A percentile compares a stretch with the other conserved stretches of the same genome.
Conservation (phyloP, 2,329 filamentous ascomycete species). For the Exophiala spinifera region DNA sequence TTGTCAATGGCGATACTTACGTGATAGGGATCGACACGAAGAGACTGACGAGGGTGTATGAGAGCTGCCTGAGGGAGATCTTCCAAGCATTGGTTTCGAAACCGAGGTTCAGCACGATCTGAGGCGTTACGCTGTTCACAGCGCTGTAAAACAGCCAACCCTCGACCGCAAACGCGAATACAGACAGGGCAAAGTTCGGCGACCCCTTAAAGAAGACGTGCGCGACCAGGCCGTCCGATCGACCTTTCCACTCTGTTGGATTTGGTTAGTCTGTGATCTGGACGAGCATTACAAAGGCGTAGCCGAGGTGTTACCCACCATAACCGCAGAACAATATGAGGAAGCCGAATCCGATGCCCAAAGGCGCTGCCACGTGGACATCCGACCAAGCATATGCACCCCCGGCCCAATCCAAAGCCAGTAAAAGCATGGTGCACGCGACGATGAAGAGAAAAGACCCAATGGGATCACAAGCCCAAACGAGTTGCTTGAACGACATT, state of each 20-base stretch:
- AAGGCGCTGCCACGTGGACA: slow-evolving; percentile 38
- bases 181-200: slow-evolving; percentile 54
- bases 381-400: slow-evolving; percentile 43
- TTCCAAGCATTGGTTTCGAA: slow-evolving; percentile 47
- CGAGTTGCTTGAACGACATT: slow-evolving; percentile 39
- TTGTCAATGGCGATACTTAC: slow-evolving; percentile 26
- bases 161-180: slow-evolving; percentile 57
- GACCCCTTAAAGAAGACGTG: slow-evolving; percentile 55
- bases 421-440: slow-evolving; percentile 44
- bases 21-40: slow-evolving; percentile 44
- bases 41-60: slow-evolving; percentile 43
- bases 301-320: slow-evolving; percentile 20
- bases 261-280: neutral
- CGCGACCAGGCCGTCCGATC: slow-evolving; percentile 53
- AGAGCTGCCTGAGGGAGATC: slow-evolving; percentile 50
- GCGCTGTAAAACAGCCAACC: slow-evolving; percentile 59
- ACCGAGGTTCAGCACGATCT: slow-evolving; percentile 49
- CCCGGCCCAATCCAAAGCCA: slow-evolving; percentile 48
- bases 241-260: slow-evolving; percentile 55
- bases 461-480: slow-evolving; percentile 51
- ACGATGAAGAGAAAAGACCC: slow-evolving; percentile 46
- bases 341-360: slow-evolving; percentile 44
- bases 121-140: slow-evolving; percentile 50
- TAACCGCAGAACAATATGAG: slow-evolving; percentile 41
- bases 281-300: neutral